phyloP scores from a whole-genome alignment of 257 asterid genomes.

The Solanum sejunctum region DNA sequence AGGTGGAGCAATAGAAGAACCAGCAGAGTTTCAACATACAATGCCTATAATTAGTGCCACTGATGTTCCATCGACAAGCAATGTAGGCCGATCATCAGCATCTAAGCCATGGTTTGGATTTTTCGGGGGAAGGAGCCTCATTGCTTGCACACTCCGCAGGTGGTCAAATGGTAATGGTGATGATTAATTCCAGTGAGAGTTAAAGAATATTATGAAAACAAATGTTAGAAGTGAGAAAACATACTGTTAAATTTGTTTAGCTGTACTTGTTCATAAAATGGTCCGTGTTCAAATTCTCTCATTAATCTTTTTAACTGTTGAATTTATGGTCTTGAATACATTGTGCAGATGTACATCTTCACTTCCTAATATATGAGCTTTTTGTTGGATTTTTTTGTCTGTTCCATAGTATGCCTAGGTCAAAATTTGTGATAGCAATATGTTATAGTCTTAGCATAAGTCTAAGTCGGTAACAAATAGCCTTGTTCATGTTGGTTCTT shows the following conservation, averaged over 20 bases:
- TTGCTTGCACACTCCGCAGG: conserved; percentile 54
- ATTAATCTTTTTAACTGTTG: not conserved
- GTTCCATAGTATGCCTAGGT: not conserved
- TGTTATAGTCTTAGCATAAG: too few species aligned
- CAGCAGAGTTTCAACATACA: conserved; percentile 32
- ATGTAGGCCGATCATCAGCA: conserved; percentile 21
- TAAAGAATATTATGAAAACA: conserved; percentile 10
- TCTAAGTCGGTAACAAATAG: too few species aligned
- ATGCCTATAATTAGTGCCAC: not conserved
- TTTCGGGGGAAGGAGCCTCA: conserved; percentile 41
- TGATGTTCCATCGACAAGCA: conserved; percentile 18
- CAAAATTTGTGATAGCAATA: not conserved
- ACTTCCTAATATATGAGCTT: not conserved
- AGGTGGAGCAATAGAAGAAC: conserved; percentile 41
- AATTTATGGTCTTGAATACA: not conserved
- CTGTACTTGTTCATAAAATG: conserved; percentile 2
- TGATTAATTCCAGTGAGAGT: conserved; percentile 15
- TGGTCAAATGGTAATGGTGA: conserved; percentile 32
- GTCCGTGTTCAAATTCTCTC: not conserved
- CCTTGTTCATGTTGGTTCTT: too few species aligned
- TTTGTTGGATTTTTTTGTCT: not conserved
- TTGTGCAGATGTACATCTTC: not conserved
- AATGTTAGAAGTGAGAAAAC: conserved; percentile 3
- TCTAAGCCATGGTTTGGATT: conserved; percentile 35
- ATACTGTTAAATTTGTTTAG: conserved; percentile 1